Conservation (phyloP, 2,329 filamentous ascomycete species). For the Claviceps africana region DNA sequence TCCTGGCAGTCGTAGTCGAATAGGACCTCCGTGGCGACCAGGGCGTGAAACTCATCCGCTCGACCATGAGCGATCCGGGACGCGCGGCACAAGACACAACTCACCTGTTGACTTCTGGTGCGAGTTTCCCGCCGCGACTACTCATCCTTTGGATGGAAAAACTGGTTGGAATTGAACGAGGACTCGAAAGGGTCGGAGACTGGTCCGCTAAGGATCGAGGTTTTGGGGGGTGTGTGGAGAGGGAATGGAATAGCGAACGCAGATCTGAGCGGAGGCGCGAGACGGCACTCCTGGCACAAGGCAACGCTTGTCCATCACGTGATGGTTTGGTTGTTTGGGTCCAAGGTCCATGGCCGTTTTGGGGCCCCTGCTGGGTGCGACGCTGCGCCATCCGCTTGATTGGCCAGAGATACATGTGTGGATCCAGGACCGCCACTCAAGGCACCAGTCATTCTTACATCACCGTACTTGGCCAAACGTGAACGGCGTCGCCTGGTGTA, state of each 20-base stretch:
- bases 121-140: slow-evolving; percentile 93
- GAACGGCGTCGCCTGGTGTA: too few relatives aligned
- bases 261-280: slow-evolving; percentile 16
- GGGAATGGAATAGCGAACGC: slow-evolving; percentile 16
- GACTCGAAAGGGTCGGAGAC: slow-evolving; percentile 15
- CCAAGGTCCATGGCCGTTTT: neutral
- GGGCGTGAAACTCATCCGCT: neutral
- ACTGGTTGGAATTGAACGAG: slow-evolving; percentile 15
- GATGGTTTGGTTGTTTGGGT: slow-evolving; percentile 6
- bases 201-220: slow-evolving; percentile 8
- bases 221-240: slow-evolving; percentile 11
- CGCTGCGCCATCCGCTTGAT: neutral
- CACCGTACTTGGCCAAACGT: neutral
- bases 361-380: neutral
- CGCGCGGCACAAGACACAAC: slow-evolving; percentile 11
- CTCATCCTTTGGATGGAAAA: slow-evolving; percentile 63
- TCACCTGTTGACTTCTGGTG: slow-evolving; percentile 96
- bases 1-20: neutral
- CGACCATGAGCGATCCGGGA: neutral
- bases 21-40: neutral
- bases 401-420: neutral
- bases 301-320: slow-evolving; percentile 13
- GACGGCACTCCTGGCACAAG: slow-evolving; percentile 14
- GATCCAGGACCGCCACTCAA: neutral
- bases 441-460: neutral